Conservation (phyloP, 2,329 filamentous ascomycete genomes). For the Pseudophaeomoniella oleicola region DNA sequence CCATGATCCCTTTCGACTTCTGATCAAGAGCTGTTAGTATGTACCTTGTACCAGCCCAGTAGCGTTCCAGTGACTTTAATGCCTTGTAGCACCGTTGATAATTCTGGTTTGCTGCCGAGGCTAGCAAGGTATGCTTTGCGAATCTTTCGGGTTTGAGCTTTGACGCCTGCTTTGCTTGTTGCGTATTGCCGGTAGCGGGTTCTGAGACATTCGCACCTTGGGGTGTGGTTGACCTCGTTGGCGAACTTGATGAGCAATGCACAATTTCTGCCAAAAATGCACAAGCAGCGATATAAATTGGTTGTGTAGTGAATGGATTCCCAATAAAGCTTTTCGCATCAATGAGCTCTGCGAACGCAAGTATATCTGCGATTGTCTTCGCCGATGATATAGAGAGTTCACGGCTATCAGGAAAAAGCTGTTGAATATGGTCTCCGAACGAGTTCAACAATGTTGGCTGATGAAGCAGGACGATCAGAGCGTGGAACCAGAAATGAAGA, state of each 20-base stretch:
- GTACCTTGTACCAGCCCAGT: slow-evolving; percentile 79
- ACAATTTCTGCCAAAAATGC: slow-evolving; percentile 76
- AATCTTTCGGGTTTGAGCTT: too few species aligned
- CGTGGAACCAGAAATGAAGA: slow-evolving; percentile 46
- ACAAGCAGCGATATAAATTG: slow-evolving; percentile 82
- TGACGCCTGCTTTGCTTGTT: slow-evolving; percentile 3
- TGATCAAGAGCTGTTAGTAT: slow-evolving; percentile 77
- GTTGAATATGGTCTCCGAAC: slow-evolving; percentile 54
- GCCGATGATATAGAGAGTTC: slow-evolving; percentile 76
- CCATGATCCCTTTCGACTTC: slow-evolving; percentile 73
- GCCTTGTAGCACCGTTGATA: slow-evolving; percentile 80
- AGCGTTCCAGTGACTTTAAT: slow-evolving; percentile 62
- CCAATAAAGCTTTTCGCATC: slow-evolving; percentile 76
- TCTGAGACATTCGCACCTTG: too few species aligned
- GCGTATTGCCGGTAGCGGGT: slow-evolving; percentile 13
- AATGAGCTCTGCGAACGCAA: slow-evolving; percentile 73
- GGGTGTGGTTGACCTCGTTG: slow-evolving; percentile 46
- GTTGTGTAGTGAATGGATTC: slow-evolving; percentile 79
- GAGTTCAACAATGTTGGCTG: slow-evolving; percentile 63
- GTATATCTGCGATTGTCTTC: slow-evolving; percentile 80
- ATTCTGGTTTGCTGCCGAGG: slow-evolving; percentile 70
- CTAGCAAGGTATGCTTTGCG: slow-evolving; percentile 60
- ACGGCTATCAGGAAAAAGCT: slow-evolving; percentile 65
- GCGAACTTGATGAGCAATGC: slow-evolving; percentile 48
- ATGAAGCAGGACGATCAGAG: slow-evolving; percentile 12